These are phyloP conservation scores for Ambrosia trifida DNA, from an alignment of 129 eudicot species.

Conservation along the genomic window DNA sequence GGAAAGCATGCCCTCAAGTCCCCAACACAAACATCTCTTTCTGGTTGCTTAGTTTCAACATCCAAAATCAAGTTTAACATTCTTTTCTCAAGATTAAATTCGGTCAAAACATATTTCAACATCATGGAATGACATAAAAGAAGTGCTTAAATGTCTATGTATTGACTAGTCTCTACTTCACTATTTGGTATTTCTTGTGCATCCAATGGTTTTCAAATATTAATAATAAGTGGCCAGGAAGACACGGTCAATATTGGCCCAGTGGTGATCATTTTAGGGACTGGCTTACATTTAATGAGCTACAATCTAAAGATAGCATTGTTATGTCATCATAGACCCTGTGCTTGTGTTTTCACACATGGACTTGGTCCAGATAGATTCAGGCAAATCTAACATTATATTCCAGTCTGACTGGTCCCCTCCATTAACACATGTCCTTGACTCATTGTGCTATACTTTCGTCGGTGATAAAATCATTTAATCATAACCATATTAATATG, in stretches of 20 bases:
- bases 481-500: too few species aligned
- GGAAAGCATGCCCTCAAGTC: too few species aligned
- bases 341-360: conserved; percentile 7
- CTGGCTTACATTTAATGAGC: conserved; percentile 20
- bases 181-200: neutral
- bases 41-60: neutral
- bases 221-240: neutral
- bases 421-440: neutral
- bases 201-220: neutral
- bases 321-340: conserved; percentile 13
- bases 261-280: neutral
- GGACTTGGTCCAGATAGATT: conserved; percentile 20
- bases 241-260: neutral
- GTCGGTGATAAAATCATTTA: neutral
- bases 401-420: conserved; percentile 10
- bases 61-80: neutral
- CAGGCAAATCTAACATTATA: conserved; percentile 32
- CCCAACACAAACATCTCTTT: neutral
- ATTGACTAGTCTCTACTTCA: neutral
- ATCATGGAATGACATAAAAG: neutral
- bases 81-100: neutral
- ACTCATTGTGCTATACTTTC: neutral
- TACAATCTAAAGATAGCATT: conserved; percentile 18
- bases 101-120: neutral
- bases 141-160: neutral